These are phyloP conservation scores for Leccinum griseonigrum DNA, from an alignment of 1,284 basidiomycete genomes.

Conservation along the genomic window DNA sequence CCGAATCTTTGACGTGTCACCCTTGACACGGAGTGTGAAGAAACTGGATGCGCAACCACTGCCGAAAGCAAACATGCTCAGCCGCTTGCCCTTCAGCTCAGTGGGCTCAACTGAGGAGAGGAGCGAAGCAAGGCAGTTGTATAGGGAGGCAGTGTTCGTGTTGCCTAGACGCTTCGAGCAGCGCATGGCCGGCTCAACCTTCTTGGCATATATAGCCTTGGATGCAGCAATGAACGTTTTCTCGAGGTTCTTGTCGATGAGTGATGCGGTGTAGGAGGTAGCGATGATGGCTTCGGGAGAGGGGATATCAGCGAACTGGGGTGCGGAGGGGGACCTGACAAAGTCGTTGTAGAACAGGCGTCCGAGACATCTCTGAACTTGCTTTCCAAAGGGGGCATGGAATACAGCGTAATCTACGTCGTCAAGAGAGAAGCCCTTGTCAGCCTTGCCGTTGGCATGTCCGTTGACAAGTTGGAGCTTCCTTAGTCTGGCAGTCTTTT, in stretches of 20 bases:
- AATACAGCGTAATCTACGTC: conserved; percentile 90
- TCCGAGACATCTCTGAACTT: conserved; percentile 97
- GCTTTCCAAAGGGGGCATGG: conserved; percentile 97
- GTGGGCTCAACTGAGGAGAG: conserved; percentile 67
- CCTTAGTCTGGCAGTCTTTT: conserved; percentile 75
- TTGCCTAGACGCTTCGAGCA: conserved; percentile 91
- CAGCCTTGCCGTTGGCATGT: conserved; percentile 33
- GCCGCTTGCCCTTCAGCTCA: conserved; percentile 75
- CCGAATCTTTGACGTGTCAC: conserved; percentile 79
- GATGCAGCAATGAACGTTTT: conserved; percentile 85
- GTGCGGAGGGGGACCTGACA: conserved; percentile 70
- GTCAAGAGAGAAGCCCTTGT: conserved; percentile 61
- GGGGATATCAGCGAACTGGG: conserved; percentile 75
- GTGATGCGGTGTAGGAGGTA: conserved; percentile 67
- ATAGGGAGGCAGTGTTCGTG: conserved; percentile 99
- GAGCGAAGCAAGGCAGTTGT: conserved; percentile 88
- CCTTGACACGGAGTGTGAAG: conserved; percentile 84
- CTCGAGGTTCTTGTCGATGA: conserved; percentile 93
- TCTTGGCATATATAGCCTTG: conserved; percentile 68
- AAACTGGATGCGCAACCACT: conserved; percentile 90
- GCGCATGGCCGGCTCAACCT: conserved; percentile 76
- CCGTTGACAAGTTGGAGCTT: conserved; percentile 43
- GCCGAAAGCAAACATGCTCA: conserved; percentile 94
- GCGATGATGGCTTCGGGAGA: conserved; percentile 68
- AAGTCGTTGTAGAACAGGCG: conserved; percentile 94